Evolutionary conservation across 108 stramenopile species (phyloP), one percentile per base, ranked within the genome.

Genomic region (Stephanodiscus minutulus): DNA sequence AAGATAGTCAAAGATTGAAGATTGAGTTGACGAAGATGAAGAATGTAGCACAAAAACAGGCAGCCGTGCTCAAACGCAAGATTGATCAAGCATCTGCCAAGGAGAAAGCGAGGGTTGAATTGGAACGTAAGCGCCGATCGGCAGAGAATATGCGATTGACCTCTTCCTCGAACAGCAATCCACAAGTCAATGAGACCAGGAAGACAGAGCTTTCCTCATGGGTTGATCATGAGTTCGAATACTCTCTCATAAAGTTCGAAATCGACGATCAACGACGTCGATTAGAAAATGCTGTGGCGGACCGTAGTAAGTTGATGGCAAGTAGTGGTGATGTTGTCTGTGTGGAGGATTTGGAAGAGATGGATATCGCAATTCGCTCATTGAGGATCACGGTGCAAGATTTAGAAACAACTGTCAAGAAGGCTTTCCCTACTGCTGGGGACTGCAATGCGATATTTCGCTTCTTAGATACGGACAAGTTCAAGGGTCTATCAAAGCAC

Each of bases 1-100:
- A 68, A 24, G 83, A 88, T 35, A 81, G 80, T 10, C 82, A 84
- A 20, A 70, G 72, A 47, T 67, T 88, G 24, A 85, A 86, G 55
- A 22, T 79, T n/a, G 87, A 88, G 70, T 56, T 88, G 53, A 61
- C 60, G 3, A 84, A 82, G 64, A 85, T 86, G 5, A 82, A 83
- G 57, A 81, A 69, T 22, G 69, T 61, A 7, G 87, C 87, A 15
- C 73, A 81, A 17, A 81, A 74, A 36, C 87, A 88, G 71, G 82
- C 82, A 1, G 65, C 53, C 2, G 87, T 86, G 17, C 55, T 88
- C 46, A 76, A 78, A 28, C 43, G 85, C n/a, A 88, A 88, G 63
- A 77, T 82, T 7, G 77, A 75, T 50, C 58, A 80, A 27, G 64
- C 74, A n/a, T 66, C 66, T 11, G 74, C 63, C 5, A 80, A 75